A percentile compares a stretch with the other conserved stretches of the same genome.
Conservation (phyloP, 345 rosid genomes). For the Durio zibethinus region DNA sequence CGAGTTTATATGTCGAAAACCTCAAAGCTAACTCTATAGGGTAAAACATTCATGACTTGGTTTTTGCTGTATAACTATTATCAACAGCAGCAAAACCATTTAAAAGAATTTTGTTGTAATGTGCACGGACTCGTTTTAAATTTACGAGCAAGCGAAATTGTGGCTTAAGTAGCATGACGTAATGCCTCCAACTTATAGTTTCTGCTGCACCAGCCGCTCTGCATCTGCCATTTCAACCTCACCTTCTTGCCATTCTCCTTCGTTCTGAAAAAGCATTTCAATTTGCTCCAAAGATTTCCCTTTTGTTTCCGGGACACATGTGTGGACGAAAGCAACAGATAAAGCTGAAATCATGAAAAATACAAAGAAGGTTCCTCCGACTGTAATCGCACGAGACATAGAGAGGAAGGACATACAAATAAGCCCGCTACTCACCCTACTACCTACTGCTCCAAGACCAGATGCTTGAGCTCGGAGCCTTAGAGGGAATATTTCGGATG, state of each 20-base stretch:
- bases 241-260: constrained; percentile 24
- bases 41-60: neutral
- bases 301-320: constrained; percentile 58
- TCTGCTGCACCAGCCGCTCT: constrained; percentile 18
- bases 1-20: neutral
- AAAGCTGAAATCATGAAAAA: constrained; percentile 43
- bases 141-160: neutral
- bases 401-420: constrained; percentile 73
- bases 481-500: constrained; percentile 62
- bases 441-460: constrained; percentile 56
- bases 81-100: neutral
- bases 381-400: constrained; percentile 41
- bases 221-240: constrained; percentile 28
- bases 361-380: constrained; percentile 56
- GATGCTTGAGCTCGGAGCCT: constrained; percentile 66
- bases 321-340: constrained; percentile 44
- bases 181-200: neutral
- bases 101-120: constrained; percentile 1
- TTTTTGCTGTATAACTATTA: neutral
- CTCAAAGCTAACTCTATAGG: neutral
- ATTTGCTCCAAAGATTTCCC: constrained; percentile 71
- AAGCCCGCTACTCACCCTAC: constrained; percentile 56
- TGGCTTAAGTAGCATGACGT: neutral
- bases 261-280: constrained; percentile 43
- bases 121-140: neutral